Evolutionary conservation across 1,284 basidiomycete species (phyloP).

Genomic region (Waitea zeae): DNA sequence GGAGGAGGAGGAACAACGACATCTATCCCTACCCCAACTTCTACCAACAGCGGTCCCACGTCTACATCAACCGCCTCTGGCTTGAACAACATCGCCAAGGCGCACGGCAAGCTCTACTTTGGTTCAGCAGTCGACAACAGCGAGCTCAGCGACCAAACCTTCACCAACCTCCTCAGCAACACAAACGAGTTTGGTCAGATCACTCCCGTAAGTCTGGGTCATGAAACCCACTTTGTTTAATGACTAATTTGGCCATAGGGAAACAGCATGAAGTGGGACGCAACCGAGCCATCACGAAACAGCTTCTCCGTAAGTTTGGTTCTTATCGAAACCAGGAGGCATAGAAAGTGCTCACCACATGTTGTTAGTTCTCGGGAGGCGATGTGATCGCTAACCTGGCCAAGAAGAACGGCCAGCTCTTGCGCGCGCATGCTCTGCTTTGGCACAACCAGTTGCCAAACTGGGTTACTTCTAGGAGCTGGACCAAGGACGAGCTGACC

Average conservation of each 20-base stretch:
- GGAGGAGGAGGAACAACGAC: background rate
- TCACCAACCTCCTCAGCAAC: slow-evolving; percentile 23
- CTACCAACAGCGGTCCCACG: slow-evolving; percentile 7
- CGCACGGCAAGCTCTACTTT: slow-evolving; percentile 37
- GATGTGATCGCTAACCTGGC: slow-evolving; percentile 31
- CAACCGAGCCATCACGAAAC: background rate
- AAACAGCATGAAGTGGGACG: slow-evolving; percentile 42
- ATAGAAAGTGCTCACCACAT: no score
- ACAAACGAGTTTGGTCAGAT: slow-evolving; percentile 27
- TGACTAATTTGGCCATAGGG: no score
- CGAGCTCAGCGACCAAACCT: slow-evolving; percentile 27
- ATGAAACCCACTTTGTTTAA: no score
- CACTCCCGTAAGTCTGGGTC: no score
- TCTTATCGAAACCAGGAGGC: no score
- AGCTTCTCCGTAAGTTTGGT: background rate
- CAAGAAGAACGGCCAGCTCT: slow-evolving; percentile 20
- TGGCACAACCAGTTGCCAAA: slow-evolving; percentile 36
- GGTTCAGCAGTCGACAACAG: slow-evolving; percentile 43
- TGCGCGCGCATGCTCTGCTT: slow-evolving; percentile 33
- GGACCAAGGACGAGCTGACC: slow-evolving; percentile 22
- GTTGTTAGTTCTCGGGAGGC: slow-evolving; percentile 24
- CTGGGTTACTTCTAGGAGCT: slow-evolving; percentile 29
- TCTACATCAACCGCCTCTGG: slow-evolving; percentile 9
- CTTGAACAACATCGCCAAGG: slow-evolving; percentile 22
- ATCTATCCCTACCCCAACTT: slow-evolving; percentile 4